Percentiles rank a stretch among this genome's conserved stretches.
Evolutionary conservation across 768 basidiomycete species (phyloP).

Genomic region (Auriscalpium vulgare): DNA sequence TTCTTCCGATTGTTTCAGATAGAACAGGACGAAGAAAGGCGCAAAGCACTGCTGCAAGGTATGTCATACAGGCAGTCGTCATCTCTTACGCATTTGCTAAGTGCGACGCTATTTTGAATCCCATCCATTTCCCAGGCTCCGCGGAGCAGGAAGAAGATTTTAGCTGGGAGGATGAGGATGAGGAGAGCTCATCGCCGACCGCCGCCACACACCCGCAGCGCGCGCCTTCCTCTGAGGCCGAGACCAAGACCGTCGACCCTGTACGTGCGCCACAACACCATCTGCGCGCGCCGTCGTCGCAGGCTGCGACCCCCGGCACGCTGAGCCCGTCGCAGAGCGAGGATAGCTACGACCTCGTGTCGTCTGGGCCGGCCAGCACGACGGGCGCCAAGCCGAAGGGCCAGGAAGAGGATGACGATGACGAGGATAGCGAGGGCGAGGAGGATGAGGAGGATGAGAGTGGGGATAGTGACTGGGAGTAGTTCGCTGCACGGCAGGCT

Average conservation of each 20-base stretch:
- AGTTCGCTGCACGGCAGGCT: too few species aligned
- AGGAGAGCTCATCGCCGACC: constrained; percentile 35
- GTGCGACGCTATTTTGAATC: not conserved
- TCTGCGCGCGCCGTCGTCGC: not conserved
- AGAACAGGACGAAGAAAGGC: constrained; percentile 65
- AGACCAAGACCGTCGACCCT: not conserved
- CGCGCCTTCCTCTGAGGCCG: not conserved
- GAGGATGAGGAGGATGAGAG: constrained; percentile 6
- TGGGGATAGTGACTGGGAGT: constrained; percentile 23
- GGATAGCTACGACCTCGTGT: constrained; percentile 29
- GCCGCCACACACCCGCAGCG: constrained; percentile 1
- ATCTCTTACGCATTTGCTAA: not conserved
- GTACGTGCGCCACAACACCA: not conserved
- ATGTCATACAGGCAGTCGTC: constrained; percentile 11
- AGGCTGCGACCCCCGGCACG: constrained; percentile 13
- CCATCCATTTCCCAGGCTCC: constrained; percentile 31
- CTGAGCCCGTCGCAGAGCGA: constrained; percentile 26
- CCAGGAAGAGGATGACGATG: constrained; percentile 5
- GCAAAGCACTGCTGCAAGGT: constrained; percentile 74
- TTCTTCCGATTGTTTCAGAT: constrained; percentile 87
- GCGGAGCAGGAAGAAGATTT: constrained; percentile 78
- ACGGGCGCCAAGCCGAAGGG: constrained; percentile 7
- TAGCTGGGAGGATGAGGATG: constrained; percentile 90
- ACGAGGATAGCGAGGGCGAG: constrained; percentile 5
- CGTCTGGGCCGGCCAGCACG: constrained; percentile 22